Percentiles rank a stretch among this genome's conserved stretches.
Conservation (phyloP, 495 filamentous ascomycete species). For the Aspergillus funiculosus region DNA sequence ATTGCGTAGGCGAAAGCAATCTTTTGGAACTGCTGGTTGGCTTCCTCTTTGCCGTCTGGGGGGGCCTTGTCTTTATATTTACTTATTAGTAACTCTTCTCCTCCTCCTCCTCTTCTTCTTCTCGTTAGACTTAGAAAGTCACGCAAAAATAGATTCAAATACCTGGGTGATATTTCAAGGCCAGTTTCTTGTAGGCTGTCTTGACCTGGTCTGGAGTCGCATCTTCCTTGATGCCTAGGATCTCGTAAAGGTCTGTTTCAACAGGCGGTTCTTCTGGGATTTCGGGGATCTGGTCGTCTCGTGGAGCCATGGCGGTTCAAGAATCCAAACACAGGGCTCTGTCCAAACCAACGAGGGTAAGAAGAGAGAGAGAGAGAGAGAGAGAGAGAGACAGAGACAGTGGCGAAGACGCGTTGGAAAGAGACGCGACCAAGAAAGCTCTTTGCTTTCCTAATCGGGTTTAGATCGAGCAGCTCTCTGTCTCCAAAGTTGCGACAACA, state of each 20-base stretch:
- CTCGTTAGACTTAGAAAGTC: neutral
- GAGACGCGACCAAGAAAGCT: slow-evolving; percentile 10
- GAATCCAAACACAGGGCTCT: neutral
- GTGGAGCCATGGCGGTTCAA: slow-evolving; percentile 13
- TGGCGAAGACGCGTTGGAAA: slow-evolving; percentile 4
- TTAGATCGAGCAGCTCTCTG: slow-evolving; percentile 4
- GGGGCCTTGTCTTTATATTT: slow-evolving; percentile 63
- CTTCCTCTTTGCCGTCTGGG: slow-evolving; percentile 55
- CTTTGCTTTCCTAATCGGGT: slow-evolving; percentile 12
- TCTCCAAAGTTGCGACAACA: neutral
- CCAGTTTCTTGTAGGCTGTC: slow-evolving; percentile 88
- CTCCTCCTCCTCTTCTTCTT: neutral
- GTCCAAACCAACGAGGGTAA: neutral
- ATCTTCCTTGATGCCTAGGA: slow-evolving; percentile 63
- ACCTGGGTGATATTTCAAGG: slow-evolving; percentile 87
- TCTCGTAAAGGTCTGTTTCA: slow-evolving; percentile 80
- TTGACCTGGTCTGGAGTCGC: slow-evolving; percentile 80
- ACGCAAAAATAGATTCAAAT: slow-evolving; percentile 20
- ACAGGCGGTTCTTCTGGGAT: slow-evolving; percentile 40
- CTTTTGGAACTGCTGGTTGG: slow-evolving; percentile 75
- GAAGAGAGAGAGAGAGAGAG: neutral
- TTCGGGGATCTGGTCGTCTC: slow-evolving; percentile 14
- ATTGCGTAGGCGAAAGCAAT: slow-evolving; percentile 93
- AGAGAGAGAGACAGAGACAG: neutral
- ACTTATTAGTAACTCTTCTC: neutral